phyloP scores from a whole-genome alignment of 495 filamentous ascomycete genomes.

The Aspergillus homomorphus region DNA sequence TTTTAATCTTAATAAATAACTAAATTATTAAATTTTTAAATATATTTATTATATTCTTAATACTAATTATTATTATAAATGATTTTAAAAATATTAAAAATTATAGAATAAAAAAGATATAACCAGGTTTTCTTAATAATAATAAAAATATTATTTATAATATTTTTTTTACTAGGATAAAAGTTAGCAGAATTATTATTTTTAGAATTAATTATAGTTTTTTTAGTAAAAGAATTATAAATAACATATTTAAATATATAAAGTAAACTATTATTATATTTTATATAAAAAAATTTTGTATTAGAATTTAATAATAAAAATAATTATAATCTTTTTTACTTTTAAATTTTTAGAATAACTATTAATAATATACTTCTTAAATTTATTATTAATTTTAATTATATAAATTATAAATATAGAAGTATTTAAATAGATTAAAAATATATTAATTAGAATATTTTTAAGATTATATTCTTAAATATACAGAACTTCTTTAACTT shows the following conservation, averaged over 20 bases:
- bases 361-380: neutral
- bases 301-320: neutral
- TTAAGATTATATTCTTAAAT: too few species aligned
- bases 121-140: neutral
- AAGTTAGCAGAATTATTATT: neutral
- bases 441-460: too few species aligned
- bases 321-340: neutral
- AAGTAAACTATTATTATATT: neutral
- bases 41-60: neutral
- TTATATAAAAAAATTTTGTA: neutral
- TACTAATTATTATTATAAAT: too few species aligned
- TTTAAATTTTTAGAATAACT: neutral
- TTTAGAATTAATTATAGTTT: neutral
- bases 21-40: constrained; percentile 5
- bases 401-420: too few species aligned
- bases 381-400: too few species aligned
- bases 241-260: neutral
- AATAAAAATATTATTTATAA: neutral
- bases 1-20: too few species aligned
- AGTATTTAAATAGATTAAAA: too few species aligned
- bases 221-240: neutral
- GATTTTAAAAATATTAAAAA: neutral
- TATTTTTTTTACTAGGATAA: constrained; percentile 6
- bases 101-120: constrained; percentile 2
- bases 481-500: too few species aligned